Percentiles rank a stretch among this genome's conserved stretches.
Evolutionary conservation across 2,329 filamentous ascomycete genomes (phyloP).

Genomic region (Tolypocladium amazonense): DNA sequence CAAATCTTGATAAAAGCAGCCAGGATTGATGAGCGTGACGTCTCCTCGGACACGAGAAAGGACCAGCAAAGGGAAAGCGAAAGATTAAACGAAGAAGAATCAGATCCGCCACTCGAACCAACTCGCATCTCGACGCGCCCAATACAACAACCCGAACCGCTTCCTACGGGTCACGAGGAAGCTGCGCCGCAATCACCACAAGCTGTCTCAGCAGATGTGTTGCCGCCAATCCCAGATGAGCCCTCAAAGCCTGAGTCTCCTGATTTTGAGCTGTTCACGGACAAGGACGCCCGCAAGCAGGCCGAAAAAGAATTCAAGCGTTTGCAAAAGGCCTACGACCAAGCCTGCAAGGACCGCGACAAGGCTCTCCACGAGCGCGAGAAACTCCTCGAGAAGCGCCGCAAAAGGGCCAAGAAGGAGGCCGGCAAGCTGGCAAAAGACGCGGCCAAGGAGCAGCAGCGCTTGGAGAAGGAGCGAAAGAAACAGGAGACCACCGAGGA

Average conservation of each 20-base stretch:
- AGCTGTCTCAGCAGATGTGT: constrained; percentile 1
- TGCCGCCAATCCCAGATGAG: constrained; percentile 33
- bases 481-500: constrained; percentile 16
- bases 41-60: background rate
- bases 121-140: constrained; percentile 12
- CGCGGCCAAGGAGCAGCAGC: constrained; percentile 26
- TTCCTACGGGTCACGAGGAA: constrained; percentile 20
- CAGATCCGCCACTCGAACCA: constrained; percentile 2
- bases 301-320: constrained; percentile 59
- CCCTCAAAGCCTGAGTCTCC: constrained; percentile 37
- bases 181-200: background rate
- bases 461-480: constrained; percentile 15
- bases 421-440: constrained; percentile 29
- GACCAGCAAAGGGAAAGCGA: background rate
- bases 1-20: background rate
- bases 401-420: constrained; percentile 32
- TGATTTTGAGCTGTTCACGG: constrained; percentile 46
- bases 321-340: constrained; percentile 52
- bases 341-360: constrained; percentile 55
- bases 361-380: constrained; percentile 52
- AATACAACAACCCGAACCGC: constrained; percentile 28
- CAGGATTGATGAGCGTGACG: background rate
- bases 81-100: background rate
- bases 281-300: constrained; percentile 56
- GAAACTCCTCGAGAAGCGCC: constrained; percentile 46